Conservation (phyloP, 805 yeast genomes). For the Kodamaea fukazawae region DNA sequence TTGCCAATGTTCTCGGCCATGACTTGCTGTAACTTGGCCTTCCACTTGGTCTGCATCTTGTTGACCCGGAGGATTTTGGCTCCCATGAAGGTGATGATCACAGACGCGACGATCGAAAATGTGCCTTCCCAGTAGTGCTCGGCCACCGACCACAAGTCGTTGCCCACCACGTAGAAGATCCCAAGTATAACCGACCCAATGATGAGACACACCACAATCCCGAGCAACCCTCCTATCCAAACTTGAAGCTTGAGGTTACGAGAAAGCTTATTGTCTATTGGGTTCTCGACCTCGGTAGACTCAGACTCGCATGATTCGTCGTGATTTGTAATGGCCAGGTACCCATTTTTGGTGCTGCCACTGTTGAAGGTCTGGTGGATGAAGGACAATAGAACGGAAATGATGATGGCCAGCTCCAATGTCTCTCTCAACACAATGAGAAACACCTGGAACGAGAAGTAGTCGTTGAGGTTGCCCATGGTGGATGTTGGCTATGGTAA, state of each 20-base stretch:
- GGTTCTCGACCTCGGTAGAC: constrained; percentile 1
- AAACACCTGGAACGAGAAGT: constrained; percentile 69
- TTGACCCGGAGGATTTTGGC: constrained; percentile 42
- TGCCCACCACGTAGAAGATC: constrained; percentile 41
- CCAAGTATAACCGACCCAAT: constrained; percentile 39
- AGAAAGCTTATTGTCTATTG: constrained; percentile 4
- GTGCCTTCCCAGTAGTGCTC: constrained; percentile 50
- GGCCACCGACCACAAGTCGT: constrained; percentile 43
- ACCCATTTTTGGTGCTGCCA: constrained; percentile 10
- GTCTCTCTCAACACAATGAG: constrained; percentile 74
- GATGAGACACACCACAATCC: constrained; percentile 37
- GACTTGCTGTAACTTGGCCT: constrained; percentile 31
- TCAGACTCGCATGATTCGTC: constrained; percentile 1
- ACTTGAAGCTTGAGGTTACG: constrained; percentile 35
- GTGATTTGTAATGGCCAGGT: not conserved
- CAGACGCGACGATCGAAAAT: constrained; percentile 43
- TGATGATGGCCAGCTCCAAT: constrained; percentile 70
- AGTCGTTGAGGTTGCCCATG: constrained; percentile 6
- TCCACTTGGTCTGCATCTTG: constrained; percentile 47
- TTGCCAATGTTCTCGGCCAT: constrained; percentile 24
- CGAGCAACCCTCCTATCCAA: constrained; percentile 44
- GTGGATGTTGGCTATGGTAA: not conserved
- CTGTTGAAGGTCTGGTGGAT: constrained; percentile 56
- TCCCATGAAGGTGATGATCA: constrained; percentile 47
- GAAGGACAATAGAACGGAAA: constrained; percentile 70